A percentile compares a stretch with the other conserved stretches of the same genome.
These are phyloP conservation scores for Monosporozyma aerobia DNA, from an alignment of 805 yeast genomes.

Conservation along the genomic window DNA sequence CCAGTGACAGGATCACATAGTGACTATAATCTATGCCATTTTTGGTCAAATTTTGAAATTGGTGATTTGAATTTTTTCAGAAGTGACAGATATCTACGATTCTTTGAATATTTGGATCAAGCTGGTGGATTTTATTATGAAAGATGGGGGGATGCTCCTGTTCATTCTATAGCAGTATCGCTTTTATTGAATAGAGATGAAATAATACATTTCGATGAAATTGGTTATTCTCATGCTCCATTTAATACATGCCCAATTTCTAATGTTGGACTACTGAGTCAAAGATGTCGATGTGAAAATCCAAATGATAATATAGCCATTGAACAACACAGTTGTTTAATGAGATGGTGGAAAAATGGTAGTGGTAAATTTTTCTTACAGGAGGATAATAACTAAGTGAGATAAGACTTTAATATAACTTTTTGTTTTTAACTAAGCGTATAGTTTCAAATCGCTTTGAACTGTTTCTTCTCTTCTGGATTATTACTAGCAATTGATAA, in stretches of 20 bases:
- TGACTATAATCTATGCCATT: conserved; percentile 71
- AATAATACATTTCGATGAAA: conserved; percentile 69
- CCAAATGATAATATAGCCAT: conserved; percentile 37
- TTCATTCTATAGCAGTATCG: conserved; percentile 65
- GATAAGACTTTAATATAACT: neutral
- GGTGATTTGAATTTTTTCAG: conserved; percentile 65
- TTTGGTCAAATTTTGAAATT: conserved; percentile 83
- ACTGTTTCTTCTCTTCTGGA: too few relatives aligned
- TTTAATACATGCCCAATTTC: conserved; percentile 55
- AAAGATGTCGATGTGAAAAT: conserved; percentile 56
- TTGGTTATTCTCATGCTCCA: conserved; percentile 73
- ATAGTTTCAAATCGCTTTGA: too few relatives aligned
- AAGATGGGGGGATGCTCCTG: conserved; percentile 96
- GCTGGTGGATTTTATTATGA: conserved; percentile 78
- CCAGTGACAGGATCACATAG: conserved; percentile 38
- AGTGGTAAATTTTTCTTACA: conserved; percentile 34
- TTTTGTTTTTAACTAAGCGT: too few relatives aligned
- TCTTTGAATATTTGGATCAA: conserved; percentile 53
- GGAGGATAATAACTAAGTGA: conserved; percentile 3
- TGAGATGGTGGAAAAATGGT: conserved; percentile 72
- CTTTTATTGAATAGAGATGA: conserved; percentile 50
- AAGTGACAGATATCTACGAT: conserved; percentile 50
- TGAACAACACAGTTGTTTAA: conserved; percentile 49
- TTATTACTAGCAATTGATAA: too few relatives aligned
- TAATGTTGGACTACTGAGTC: conserved; percentile 38